Percentiles rank a stretch among this genome's conserved stretches.
These are phyloP conservation scores for Mycosphaerelloides madeirae DNA, from an alignment of 2,329 filamentous ascomycete species.

Conservation along the genomic window DNA sequence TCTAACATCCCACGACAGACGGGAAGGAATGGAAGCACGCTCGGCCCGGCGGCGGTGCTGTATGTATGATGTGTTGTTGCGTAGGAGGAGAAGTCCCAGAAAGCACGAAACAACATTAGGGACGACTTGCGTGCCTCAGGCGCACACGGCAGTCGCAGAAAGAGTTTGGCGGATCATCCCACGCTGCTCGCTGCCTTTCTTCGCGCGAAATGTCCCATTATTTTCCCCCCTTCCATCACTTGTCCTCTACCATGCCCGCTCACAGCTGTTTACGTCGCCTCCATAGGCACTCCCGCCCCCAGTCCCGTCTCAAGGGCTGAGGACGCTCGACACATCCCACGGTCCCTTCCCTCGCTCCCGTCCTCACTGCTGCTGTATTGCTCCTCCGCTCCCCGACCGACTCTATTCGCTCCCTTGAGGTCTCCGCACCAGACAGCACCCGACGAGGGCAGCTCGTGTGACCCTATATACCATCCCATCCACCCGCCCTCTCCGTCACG, in stretches of 20 bases:
- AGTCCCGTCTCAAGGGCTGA: constrained; percentile 50
- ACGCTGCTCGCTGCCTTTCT: too few relatives aligned
- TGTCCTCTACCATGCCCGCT: constrained; percentile 27
- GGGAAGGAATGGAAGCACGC: too few relatives aligned
- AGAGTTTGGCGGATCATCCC: too few relatives aligned
- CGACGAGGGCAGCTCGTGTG: constrained; percentile 7
- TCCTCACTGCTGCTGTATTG: too few relatives aligned
- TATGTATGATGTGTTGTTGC: too few relatives aligned
- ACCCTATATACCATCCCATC: constrained; percentile 8
- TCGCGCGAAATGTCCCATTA: too few relatives aligned
- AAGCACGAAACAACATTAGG: too few relatives aligned
- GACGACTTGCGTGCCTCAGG: too few relatives aligned
- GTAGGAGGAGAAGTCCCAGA: too few relatives aligned
- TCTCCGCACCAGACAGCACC: neutral
- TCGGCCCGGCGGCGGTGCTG: too few relatives aligned
- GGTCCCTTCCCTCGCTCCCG: constrained; percentile 27
- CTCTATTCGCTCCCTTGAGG: constrained; percentile 10
- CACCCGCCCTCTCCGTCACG: neutral
- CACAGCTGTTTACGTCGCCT: constrained; percentile 20
- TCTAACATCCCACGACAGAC: too few relatives aligned
- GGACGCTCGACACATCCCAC: constrained; percentile 19
- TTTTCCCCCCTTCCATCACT: neutral
- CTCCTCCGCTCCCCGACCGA: neutral
- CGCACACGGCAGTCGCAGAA: too few relatives aligned
- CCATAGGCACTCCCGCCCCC: constrained; percentile 36